Evolutionary conservation across 805 yeast species (phyloP).

Genomic region (Yamadazyma sp.): DNA sequence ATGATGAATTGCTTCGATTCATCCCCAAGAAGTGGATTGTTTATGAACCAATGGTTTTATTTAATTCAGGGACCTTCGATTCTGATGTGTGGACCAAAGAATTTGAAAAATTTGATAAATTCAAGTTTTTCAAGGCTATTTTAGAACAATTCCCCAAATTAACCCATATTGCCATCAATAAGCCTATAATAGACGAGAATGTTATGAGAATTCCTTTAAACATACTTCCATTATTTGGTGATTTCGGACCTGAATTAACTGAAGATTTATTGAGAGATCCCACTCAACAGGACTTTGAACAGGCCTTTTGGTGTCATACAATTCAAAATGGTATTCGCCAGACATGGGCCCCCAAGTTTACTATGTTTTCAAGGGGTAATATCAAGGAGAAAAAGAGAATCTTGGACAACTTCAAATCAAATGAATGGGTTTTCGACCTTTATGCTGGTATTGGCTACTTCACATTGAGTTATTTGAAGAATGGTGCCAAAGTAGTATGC

Average conservation of each 20-base stretch:
- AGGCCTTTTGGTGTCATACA: slow-evolving; percentile 69
- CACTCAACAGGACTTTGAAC: slow-evolving; percentile 36
- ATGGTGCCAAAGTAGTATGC: slow-evolving; percentile 57
- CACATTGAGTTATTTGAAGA: slow-evolving; percentile 60
- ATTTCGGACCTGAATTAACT: slow-evolving; percentile 60
- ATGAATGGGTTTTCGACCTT: slow-evolving; percentile 57
- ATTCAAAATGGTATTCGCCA: slow-evolving; percentile 75
- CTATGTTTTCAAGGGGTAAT: slow-evolving; percentile 88
- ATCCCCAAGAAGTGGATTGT: slow-evolving; percentile 57
- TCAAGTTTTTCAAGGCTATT: slow-evolving; percentile 14
- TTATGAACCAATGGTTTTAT: slow-evolving; percentile 65
- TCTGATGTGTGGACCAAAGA: slow-evolving; percentile 28
- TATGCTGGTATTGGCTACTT: slow-evolving; percentile 89
- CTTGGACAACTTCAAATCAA: slow-evolving; percentile 37
- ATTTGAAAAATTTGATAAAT: slow-evolving; percentile 7
- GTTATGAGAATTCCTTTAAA: slow-evolving; percentile 63
- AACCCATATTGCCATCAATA: slow-evolving; percentile 70
- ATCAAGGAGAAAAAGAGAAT: slow-evolving; percentile 76
- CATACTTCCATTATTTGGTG: slow-evolving; percentile 59
- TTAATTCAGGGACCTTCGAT: slow-evolving; percentile 49
- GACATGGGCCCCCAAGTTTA: slow-evolving; percentile 79
- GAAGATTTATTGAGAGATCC: slow-evolving; percentile 30
- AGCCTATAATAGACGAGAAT: slow-evolving; percentile 55
- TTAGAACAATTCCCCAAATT: slow-evolving; percentile 12
- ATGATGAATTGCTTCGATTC: background rate